Evolutionary conservation across 768 basidiomycete genomes (phyloP), one percentile per base, ranked within the genome.

Genomic region (Sistotremastrum suecicum): DNA sequence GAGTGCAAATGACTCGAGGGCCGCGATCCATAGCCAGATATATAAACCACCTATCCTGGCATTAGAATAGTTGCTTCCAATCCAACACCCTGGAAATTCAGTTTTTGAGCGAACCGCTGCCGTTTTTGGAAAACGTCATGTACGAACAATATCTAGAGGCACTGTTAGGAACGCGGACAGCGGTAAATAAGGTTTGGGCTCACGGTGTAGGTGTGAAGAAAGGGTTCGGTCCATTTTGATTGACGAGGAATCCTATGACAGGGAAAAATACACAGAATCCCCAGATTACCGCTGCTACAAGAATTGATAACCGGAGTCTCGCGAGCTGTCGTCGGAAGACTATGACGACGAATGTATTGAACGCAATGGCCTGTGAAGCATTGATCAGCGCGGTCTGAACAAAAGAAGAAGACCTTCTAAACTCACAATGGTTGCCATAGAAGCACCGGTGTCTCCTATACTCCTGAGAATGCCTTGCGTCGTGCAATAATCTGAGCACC

Each of bases 21-120:
- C 69, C 0, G 72, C 58, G 5, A 67, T 44, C 73, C 74, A 76
- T 37, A 74, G 57, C 70, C 71, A 74, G n/a, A 70, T 45, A 47
- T 74, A 75, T 47, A 73, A 72, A 3, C 72, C 62, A 6, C 63
- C 63, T 7, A 73, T 67, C 41, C 61, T 61, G 48, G 72, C 66
- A 4, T 54, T 53, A 9, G 47, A 48, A 50, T 60, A 70, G 0
- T 57, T 47, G 3, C 53, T 36, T 3, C 51, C 47, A 37, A 75
- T 74, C 74, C 74, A 75, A 50, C 74, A 74, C 74, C 72, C 72
- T 72, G 49, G 3, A 12, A 20, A n/a, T 20, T 20, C 20, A 20
- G 20, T 20, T 20, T 20, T 20, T 20, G 20, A 20, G 20, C 20
- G 20, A 20, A 20, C 20, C 20, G 20, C 20, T 20, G 20, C 20